Conservation (phyloP, 495 filamentous ascomycete genomes). For the Penicillium maclennaniae region DNA sequence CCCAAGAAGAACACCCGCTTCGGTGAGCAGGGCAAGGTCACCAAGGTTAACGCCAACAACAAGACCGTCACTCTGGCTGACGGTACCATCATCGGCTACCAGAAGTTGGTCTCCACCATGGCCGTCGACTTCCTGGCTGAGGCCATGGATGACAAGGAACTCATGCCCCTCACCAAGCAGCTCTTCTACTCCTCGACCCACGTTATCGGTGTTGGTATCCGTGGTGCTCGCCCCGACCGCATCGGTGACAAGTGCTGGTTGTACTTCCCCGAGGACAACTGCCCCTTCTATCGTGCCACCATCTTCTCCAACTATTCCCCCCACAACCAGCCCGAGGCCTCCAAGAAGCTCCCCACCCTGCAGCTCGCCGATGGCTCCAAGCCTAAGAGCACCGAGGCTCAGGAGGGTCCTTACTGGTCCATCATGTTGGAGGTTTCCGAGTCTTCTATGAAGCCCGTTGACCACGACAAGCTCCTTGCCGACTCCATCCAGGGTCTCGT, state of each 20-base stretch:
- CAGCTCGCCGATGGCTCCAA: slow-evolving; percentile 82
- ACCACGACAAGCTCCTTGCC: slow-evolving; percentile 73
- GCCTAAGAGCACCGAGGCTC: slow-evolving; percentile 59
- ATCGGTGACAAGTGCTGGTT: slow-evolving; percentile 99
- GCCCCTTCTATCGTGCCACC: slow-evolving; percentile 98
- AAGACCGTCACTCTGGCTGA: slow-evolving; percentile 80
- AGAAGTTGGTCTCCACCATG: slow-evolving; percentile 95
- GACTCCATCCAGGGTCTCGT: slow-evolving; percentile 95
- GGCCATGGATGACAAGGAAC: slow-evolving; percentile 79
- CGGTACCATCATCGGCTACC: slow-evolving; percentile 86
- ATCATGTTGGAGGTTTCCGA: slow-evolving; percentile 99
- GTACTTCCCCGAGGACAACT: slow-evolving; percentile 99
- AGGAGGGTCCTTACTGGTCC: slow-evolving; percentile 96
- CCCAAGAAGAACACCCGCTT: slow-evolving; percentile 88
- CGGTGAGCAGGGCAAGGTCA: slow-evolving; percentile 79
- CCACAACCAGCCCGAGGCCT: slow-evolving; percentile 85
- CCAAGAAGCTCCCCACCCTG: slow-evolving; percentile 80
- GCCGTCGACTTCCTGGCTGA: slow-evolving; percentile 86
- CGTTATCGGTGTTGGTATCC: slow-evolving; percentile 93
- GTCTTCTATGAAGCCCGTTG: slow-evolving; percentile 89
- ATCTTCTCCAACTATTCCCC: slow-evolving; percentile 99
- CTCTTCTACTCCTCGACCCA: slow-evolving; percentile 98
- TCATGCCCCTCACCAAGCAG: slow-evolving; percentile 78
- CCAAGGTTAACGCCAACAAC: slow-evolving; percentile 76
- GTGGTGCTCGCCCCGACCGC: slow-evolving; percentile 85